Evolutionary conservation across 371 early-diverging fungal genomes (phyloP).

Genomic region (Mortierella sp.): DNA sequence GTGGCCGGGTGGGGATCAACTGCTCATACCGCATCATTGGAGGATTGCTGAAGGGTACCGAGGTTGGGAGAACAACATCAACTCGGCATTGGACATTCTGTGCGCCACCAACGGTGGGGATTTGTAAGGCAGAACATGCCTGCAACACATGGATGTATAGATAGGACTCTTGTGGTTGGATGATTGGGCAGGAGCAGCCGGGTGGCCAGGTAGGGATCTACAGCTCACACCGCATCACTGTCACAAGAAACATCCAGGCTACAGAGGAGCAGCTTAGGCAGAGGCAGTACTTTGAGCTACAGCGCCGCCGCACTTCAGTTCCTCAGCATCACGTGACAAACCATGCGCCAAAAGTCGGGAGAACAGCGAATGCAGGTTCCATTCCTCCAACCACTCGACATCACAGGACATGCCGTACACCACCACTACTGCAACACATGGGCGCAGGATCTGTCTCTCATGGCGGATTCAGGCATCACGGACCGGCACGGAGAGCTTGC

Average conservation of each 20-base stretch:
- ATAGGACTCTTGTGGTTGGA: not conserved
- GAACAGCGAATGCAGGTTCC: too few species aligned
- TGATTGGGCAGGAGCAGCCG: too few species aligned
- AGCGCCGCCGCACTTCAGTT: not conserved
- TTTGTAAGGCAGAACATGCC: too few species aligned
- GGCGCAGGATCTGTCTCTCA: not conserved
- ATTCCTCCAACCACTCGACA: not conserved
- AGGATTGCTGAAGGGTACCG: too few species aligned
- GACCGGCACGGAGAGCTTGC: constrained; percentile 3
- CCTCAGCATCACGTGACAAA: too few species aligned
- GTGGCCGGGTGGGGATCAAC: too few species aligned
- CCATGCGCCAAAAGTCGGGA: too few species aligned
- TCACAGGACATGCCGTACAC: not conserved
- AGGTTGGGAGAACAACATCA: not conserved
- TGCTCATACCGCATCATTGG: too few species aligned
- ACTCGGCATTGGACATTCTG: too few species aligned
- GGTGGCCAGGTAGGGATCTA: too few species aligned
- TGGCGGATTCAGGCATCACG: not conserved
- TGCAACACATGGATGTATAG: too few species aligned
- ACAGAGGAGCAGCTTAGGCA: constrained; percentile 9
- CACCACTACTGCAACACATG: not conserved
- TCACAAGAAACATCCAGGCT: constrained; percentile 19
- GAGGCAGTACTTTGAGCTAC: constrained; percentile 16
- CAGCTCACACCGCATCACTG: not conserved
- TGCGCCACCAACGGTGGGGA: too few species aligned